A percentile compares a stretch with the other conserved stretches of the same genome.
These are phyloP conservation scores for Herpotrichia juniperi DNA, from an alignment of 2,329 filamentous ascomycete genomes.

Conservation along the genomic window DNA sequence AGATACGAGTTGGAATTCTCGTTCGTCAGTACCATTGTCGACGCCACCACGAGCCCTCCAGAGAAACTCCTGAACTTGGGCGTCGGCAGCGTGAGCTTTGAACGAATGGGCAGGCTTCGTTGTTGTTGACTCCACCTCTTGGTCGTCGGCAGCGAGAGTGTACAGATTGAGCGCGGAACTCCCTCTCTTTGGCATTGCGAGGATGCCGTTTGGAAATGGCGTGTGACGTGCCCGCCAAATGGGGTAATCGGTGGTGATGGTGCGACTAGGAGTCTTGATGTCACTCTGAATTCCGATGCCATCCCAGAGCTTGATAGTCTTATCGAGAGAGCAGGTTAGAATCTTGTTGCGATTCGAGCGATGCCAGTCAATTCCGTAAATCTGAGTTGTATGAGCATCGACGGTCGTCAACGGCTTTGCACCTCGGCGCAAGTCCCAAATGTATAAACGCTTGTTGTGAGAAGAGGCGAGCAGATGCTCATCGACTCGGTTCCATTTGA, in stretches of 20 bases:
- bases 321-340: conserved; percentile 88
- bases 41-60: conserved; percentile 78
- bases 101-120: conserved; percentile 57
- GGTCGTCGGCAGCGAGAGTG: conserved; percentile 62
- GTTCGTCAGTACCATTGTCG: conserved; percentile 73
- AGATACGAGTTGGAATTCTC: conserved; percentile 91
- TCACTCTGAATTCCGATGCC: conserved; percentile 65
- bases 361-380: conserved; percentile 96
- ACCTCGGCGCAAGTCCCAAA: conserved; percentile 87
- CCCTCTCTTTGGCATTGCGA: conserved; percentile 91
- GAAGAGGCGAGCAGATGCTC: conserved; percentile 87
- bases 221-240: conserved; percentile 92
- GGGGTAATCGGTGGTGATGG: conserved; percentile 82
- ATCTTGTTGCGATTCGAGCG: conserved; percentile 73
- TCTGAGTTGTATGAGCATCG: conserved; percentile 87
- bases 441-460: conserved; percentile 83
- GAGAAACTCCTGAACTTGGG: conserved; percentile 84
- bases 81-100: conserved; percentile 57
- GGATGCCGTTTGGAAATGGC: conserved; percentile 82
- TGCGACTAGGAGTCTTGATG: conserved; percentile 51
- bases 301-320: conserved; percentile 94
- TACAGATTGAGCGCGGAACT: conserved; percentile 87
- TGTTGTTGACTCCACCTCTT: conserved; percentile 24
- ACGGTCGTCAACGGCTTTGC: conserved; percentile 82
- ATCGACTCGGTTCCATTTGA: conserved; percentile 91